Evolutionary conservation across 2,329 filamentous ascomycete genomes (phyloP).

Genomic region (Trichoderma sp.): DNA sequence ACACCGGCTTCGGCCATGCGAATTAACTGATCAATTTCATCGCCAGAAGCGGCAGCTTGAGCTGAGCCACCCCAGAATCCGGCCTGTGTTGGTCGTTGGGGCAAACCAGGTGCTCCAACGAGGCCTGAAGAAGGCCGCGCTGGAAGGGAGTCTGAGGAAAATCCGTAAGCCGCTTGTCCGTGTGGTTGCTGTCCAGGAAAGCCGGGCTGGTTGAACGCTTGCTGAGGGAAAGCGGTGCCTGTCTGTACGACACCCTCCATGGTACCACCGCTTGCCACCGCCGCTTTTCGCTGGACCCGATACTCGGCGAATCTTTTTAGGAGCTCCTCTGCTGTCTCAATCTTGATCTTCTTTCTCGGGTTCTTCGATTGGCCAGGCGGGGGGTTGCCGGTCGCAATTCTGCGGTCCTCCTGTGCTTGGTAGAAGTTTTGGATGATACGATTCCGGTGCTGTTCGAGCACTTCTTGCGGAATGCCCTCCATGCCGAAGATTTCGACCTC

Average conservation of each 20-base stretch:
- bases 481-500: conserved; percentile 98
- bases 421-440: conserved; percentile 84
- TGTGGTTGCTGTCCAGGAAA: conserved; percentile 25
- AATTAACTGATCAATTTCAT: conserved; percentile 65
- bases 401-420: conserved; percentile 78
- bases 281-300: conserved; percentile 63
- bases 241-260: conserved; percentile 31
- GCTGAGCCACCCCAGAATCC: conserved; percentile 30
- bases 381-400: conserved; percentile 80
- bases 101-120: conserved; percentile 42
- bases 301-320: conserved; percentile 78
- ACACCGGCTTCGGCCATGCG: conserved; percentile 63
- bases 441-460: conserved; percentile 79
- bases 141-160: conserved; percentile 45
- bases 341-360: conserved; percentile 67
- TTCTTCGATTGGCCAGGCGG: conserved; percentile 65
- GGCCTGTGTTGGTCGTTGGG: conserved; percentile 43
- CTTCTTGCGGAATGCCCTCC: conserved; percentile 90
- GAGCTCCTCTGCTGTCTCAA: conserved; percentile 73
- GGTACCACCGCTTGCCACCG: conserved; percentile 51
- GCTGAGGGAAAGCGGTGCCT: conserved; percentile 6
- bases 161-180: conserved; percentile 32
- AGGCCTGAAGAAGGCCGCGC: conserved; percentile 43
- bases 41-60: conserved; percentile 39
- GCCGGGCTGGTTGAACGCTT: conserved; percentile 24